Evolutionary conservation across 2,329 filamentous ascomycete genomes (phyloP).

Genomic region (Sporothrix variecibatus): DNA sequence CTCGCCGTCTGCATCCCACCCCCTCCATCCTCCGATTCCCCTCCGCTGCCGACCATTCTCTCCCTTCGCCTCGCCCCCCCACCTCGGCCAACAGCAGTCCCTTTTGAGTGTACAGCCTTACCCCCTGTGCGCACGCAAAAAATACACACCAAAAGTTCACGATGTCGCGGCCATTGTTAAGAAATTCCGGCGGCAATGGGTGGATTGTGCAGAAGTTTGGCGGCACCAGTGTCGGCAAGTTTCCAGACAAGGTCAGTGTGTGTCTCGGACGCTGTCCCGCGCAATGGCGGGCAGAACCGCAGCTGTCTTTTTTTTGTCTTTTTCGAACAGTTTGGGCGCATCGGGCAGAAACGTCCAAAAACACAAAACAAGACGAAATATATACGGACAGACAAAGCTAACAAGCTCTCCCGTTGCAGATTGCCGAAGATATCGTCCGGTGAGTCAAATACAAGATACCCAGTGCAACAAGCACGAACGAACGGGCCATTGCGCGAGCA

Average conservation of each 20-base stretch:
- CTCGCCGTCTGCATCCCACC: not conserved
- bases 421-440: constrained; percentile 33
- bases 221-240: constrained; percentile 61
- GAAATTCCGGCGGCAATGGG: constrained; percentile 25
- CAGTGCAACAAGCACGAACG: not conserved
- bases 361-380: not conserved
- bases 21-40: constrained; percentile 4
- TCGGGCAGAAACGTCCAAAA: not conserved
- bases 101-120: constrained; percentile 9
- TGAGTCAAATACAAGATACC: constrained; percentile 22
- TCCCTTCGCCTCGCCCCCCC: not conserved
- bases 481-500: not conserved
- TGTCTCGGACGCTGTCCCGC: constrained; percentile 32
- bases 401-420: constrained; percentile 39
- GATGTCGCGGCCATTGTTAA: constrained; percentile 29
- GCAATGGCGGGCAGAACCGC: not conserved
- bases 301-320: not conserved
- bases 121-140: not conserved
- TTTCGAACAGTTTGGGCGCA: not conserved
- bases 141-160: constrained; percentile 3
- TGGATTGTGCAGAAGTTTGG: constrained; percentile 66
- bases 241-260: constrained; percentile 51
- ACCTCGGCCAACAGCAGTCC: not conserved
- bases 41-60: not conserved
- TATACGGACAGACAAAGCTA: not conserved